phyloP scores from a whole-genome alignment of 139 green algal species.

The Coccomyxa sp. region DNA sequence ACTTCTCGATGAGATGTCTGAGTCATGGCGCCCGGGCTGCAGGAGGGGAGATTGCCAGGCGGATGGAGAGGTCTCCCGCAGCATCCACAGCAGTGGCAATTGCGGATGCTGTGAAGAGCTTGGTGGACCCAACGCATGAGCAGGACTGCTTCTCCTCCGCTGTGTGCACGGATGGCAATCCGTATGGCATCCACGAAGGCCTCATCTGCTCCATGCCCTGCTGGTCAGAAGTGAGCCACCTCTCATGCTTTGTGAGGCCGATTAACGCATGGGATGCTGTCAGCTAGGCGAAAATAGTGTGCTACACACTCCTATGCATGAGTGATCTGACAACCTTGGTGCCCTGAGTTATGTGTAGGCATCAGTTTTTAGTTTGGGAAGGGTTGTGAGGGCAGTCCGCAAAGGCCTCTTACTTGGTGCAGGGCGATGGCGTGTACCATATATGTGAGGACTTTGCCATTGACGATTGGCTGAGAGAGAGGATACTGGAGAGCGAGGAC shows the following conservation, averaged over 20 bases:
- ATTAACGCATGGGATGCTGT: not conserved
- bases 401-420: too few species aligned
- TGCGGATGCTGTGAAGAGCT: conserved; percentile 74
- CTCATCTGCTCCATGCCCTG: conserved; percentile 88
- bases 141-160: conserved; percentile 88
- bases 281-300: not conserved
- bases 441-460: conserved; percentile 74
- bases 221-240: conserved; percentile 47
- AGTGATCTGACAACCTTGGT: not conserved
- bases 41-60: conserved; percentile 75
- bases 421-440: conserved; percentile 85
- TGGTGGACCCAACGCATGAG: conserved; percentile 73
- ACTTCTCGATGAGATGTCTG: too few species aligned
- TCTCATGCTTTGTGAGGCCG: not conserved
- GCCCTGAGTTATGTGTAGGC: too few species aligned
- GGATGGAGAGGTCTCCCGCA: conserved; percentile 85
- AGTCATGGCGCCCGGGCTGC: not conserved
- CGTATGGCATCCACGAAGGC: conserved; percentile 82
- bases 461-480: conserved; percentile 76
- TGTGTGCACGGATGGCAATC: conserved; percentile 84
- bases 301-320: not conserved
- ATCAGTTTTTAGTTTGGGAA: too few species aligned
- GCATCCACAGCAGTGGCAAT: conserved; percentile 72
- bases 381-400: too few species aligned
- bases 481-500: conserved; percentile 62